A percentile compares a stretch with the other conserved stretches of the same genome.
Conservation (phyloP, 768 basidiomycete genomes). For the Hemileccinum rubropunctum region DNA sequence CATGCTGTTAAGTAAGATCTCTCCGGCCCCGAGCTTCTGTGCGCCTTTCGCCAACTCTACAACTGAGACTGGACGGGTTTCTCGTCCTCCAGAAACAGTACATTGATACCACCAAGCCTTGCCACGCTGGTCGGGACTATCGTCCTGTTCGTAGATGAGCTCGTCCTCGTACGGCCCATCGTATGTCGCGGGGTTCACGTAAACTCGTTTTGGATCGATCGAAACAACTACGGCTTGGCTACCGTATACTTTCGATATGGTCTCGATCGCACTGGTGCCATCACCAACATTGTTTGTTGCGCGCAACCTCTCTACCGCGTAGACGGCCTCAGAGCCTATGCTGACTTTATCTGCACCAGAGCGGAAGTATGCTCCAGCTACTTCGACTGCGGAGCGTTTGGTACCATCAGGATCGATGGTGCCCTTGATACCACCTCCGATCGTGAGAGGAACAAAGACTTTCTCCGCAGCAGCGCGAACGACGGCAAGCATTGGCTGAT, state of each 20-base stretch:
- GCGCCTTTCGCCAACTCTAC: slow-evolving; percentile 89
- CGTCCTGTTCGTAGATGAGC: slow-evolving; percentile 46
- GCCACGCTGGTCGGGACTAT: slow-evolving; percentile 53
- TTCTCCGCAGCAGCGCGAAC: slow-evolving; percentile 85
- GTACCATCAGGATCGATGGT: slow-evolving; percentile 95
- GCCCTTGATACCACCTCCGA: slow-evolving; percentile 98
- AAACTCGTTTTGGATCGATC: slow-evolving; percentile 86
- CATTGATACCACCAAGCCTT: slow-evolving; percentile 99
- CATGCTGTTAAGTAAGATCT: slow-evolving; percentile 93
- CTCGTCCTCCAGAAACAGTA: slow-evolving; percentile 92
- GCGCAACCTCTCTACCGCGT: slow-evolving; percentile 83
- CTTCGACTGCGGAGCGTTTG: slow-evolving; percentile 80
- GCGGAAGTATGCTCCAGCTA: slow-evolving; percentile 94
- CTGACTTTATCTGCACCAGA: slow-evolving; percentile 98
- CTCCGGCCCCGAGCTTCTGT: slow-evolving; percentile 91
- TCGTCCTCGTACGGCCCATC: slow-evolving; percentile 67
- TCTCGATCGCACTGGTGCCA: slow-evolving; percentile 87
- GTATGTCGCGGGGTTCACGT: slow-evolving; percentile 65
- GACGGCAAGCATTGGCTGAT: slow-evolving; percentile 98
- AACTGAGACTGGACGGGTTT: slow-evolving; percentile 77
- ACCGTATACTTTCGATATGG: slow-evolving; percentile 87
- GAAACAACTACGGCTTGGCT: slow-evolving; percentile 98
- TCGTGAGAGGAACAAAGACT: slow-evolving; percentile 96
- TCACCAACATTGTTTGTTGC: slow-evolving; percentile 48
- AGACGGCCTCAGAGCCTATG: slow-evolving; percentile 94